Base-by-base conservation (phyloP, 805 yeast species). In the Ogataea minuta region DNA sequence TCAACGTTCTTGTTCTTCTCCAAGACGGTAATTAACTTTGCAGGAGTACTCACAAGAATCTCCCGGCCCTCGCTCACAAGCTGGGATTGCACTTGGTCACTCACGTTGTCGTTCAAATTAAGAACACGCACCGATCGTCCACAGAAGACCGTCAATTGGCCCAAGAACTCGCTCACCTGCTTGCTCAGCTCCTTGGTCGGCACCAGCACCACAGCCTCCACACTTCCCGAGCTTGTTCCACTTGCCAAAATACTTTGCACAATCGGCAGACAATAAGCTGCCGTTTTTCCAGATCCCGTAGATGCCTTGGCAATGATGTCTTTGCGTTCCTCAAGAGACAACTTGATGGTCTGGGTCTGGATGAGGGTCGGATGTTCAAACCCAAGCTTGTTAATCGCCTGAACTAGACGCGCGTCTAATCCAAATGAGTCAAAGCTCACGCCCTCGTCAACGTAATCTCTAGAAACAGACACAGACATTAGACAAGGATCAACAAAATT, bases 231-330 rank as follows among this genome's bases (percentile, higher is more conserved):
- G 27, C 52, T 59, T 43, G 52, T 59, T 43, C 52, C 65, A 29
- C 66, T 67, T 15, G 69, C 66, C 43, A 91, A 67, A 28, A 93
- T 75, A 28, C 79, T 74, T 60, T 93, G 95, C 28, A 93, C 62
- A 12, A 93, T 81, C 6, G 99, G 99, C 34, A 91, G 74, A 47
- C 83, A 65, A 59, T 91, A 91, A 1, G 97, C 95, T 9, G 87
- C 85, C 0, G 98, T 91, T 63, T 91, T 91, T 49, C 98, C 98
- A 7, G 96, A 84, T 4, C 99, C 99, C 0, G 99, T 91, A 17
- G 87, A 79, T 6, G 98, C 96, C 58, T 85, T 81, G 26, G 97
- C 97, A 32, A 91, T 83, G 48, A 91, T 84, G 60, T 91, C 97
- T 66, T 89, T 82, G 57, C 83, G 85, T 50, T 91, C 93, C 48